Evolutionary conservation across 225 moss, liverwort and hornwort genomes (phyloP).

Genomic region (Pseudisothecium myosuroides): DNA sequence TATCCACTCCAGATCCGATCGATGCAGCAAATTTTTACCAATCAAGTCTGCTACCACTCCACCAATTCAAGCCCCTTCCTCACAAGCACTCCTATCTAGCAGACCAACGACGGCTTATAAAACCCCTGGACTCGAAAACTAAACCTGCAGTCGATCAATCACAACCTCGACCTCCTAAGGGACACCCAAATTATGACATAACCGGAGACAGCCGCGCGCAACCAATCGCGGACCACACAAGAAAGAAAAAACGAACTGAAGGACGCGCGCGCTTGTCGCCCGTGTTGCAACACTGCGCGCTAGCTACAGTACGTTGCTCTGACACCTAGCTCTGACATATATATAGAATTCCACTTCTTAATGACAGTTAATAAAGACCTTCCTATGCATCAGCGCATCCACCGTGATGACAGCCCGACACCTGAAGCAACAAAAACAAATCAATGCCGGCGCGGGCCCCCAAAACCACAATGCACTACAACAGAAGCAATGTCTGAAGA

Average conservation of each 20-base stretch:
- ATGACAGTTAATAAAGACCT: background rate
- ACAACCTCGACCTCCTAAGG: background rate
- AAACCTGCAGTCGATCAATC: background rate
- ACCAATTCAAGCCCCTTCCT: background rate
- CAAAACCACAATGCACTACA: background rate
- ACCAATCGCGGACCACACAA: background rate
- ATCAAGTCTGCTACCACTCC: background rate
- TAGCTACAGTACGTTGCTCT: background rate
- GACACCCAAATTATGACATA: background rate
- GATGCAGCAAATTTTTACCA: background rate
- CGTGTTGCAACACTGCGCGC: background rate
- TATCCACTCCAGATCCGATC: background rate
- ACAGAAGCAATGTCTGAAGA: background rate
- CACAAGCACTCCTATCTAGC: background rate
- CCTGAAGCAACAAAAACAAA: constrained; percentile 6
- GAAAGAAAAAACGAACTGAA: background rate
- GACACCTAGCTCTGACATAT: background rate
- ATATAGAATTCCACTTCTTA: background rate
- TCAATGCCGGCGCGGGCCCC: background rate
- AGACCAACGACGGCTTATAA: background rate
- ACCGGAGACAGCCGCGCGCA: too few relatives aligned
- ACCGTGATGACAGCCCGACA: background rate
- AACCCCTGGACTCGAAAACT: too few relatives aligned
- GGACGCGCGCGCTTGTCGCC: background rate
- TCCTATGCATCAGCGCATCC: background rate